Evolutionary conservation across 2,329 filamentous ascomycete genomes (phyloP).

Genomic region (Boeremia lycopersici): DNA sequence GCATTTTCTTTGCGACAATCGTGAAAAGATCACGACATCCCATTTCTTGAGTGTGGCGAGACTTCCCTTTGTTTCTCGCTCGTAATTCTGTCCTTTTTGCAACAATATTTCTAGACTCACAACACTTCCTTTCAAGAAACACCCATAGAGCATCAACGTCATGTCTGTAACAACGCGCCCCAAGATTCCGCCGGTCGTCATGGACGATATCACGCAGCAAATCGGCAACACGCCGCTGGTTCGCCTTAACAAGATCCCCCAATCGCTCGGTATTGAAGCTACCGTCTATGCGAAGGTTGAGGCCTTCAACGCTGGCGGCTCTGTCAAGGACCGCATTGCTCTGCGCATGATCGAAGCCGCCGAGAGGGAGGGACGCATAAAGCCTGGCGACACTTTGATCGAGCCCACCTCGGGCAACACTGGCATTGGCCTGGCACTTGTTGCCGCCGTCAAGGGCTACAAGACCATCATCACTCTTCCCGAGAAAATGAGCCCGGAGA

Average conservation of each 20-base stretch:
- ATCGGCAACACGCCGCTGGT: constrained; percentile 98
- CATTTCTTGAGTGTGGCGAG: constrained; percentile 13
- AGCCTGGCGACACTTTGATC: constrained; percentile 95
- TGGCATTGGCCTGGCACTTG: constrained; percentile 92
- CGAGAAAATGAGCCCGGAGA: constrained; percentile 99
- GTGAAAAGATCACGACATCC: constrained; percentile 16
- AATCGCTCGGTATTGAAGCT: constrained; percentile 86
- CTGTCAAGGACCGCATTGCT: constrained; percentile 93
- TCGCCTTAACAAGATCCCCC: constrained; percentile 88
- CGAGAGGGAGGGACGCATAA: constrained; percentile 88
- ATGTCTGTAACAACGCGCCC: constrained; percentile 59
- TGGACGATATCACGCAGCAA: constrained; percentile 77
- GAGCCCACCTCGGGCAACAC: constrained; percentile 98
- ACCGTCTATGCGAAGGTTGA: constrained; percentile 91
- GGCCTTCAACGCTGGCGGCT: constrained; percentile 91
- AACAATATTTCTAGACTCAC: background rate
- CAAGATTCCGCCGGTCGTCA: constrained; percentile 60
- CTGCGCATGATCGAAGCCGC: constrained; percentile 97
- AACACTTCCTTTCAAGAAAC: background rate
- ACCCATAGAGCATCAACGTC: constrained; percentile 13
- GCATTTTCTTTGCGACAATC: constrained; percentile 19
- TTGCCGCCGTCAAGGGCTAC: constrained; percentile 95
- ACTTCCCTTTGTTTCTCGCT: constrained; percentile 2
- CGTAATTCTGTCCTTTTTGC: background rate
- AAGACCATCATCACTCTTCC: constrained; percentile 98